Percentiles rank a stretch among this genome's conserved stretches.
These are phyloP conservation scores for Erythrophleum fordii DNA, from an alignment of 306 rosid genomes.

Conservation along the genomic window DNA sequence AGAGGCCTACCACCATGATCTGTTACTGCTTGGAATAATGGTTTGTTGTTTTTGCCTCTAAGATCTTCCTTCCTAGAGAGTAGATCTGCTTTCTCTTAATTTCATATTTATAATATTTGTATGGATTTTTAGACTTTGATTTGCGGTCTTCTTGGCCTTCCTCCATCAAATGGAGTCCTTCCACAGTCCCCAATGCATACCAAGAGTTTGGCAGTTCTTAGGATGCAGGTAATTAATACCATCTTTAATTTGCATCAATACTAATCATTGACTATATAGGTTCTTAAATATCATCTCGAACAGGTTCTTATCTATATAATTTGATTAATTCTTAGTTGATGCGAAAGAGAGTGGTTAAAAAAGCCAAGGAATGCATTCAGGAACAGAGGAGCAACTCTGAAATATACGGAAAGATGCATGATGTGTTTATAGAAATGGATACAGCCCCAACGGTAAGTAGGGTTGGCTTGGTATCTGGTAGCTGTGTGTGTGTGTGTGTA, in stretches of 20 bases:
- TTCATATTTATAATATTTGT: background rate
- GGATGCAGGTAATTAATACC: background rate
- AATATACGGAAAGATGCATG: conserved; percentile 16
- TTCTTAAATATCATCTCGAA: background rate
- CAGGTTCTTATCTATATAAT: background rate
- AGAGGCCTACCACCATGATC: conserved; percentile 1
- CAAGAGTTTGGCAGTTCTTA: conserved; percentile 23
- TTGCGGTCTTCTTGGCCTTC: conserved; percentile 27
- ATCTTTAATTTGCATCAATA: background rate
- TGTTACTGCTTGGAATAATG: conserved; percentile 20
- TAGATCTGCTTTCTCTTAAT: background rate
- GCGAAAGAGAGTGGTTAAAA: background rate
- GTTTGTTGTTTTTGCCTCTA: background rate
- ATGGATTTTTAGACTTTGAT: conserved; percentile 3
- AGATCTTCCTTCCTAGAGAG: background rate
- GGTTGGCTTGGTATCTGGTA: background rate
- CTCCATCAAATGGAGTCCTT: conserved; percentile 27
- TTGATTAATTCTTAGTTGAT: background rate
- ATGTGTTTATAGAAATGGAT: conserved; percentile 23
- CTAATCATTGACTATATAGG: background rate
- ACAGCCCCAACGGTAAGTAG: conserved; percentile 24
- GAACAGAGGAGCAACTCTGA: conserved; percentile 17
- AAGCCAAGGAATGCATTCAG: background rate
- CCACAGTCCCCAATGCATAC: conserved; percentile 24
- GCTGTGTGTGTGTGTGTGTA: background rate